Evolutionary conservation across 768 basidiomycete species (phyloP).

Genomic region (Gymnopilus dilepis): DNA sequence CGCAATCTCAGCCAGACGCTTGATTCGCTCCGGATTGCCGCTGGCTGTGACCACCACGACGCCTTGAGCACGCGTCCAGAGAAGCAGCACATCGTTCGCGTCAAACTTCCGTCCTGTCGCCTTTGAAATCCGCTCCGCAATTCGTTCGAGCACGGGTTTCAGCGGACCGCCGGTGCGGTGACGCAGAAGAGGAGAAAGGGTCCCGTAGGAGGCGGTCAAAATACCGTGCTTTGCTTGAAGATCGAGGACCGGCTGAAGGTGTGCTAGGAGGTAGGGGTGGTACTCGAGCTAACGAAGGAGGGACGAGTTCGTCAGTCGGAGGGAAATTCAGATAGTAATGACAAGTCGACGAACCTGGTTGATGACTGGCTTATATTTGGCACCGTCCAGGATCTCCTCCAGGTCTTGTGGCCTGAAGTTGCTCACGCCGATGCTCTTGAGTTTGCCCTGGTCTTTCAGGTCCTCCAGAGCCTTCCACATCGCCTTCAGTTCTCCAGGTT

Average conservation of each 20-base stretch:
- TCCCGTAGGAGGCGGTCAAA: slow-evolving; percentile 42
- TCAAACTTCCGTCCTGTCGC: slow-evolving; percentile 29
- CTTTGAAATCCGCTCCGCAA: slow-evolving; percentile 34
- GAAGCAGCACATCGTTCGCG: slow-evolving; percentile 30
- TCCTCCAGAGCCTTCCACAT: slow-evolving; percentile 60
- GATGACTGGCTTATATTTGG: slow-evolving; percentile 55
- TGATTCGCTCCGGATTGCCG: slow-evolving; percentile 36
- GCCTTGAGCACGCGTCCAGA: slow-evolving; percentile 40
- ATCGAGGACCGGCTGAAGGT: slow-evolving; percentile 39
- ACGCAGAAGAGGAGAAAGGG: slow-evolving; percentile 42
- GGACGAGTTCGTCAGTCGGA: background rate
- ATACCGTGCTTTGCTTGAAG: slow-evolving; percentile 43
- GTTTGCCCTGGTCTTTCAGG: slow-evolving; percentile 44
- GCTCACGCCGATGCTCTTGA: slow-evolving; percentile 55
- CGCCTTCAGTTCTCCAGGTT: slow-evolving; percentile 31
- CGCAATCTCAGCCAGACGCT: slow-evolving; percentile 34
- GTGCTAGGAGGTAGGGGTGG: slow-evolving; percentile 39
- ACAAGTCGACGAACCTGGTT: slow-evolving; percentile 46
- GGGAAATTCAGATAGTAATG: background rate
- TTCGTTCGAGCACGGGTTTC: slow-evolving; percentile 41
- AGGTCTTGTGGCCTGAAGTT: slow-evolving; percentile 55
- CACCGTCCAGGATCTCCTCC: slow-evolving; percentile 45
- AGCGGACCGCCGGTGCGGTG: slow-evolving; percentile 43
- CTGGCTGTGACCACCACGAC: slow-evolving; percentile 39
- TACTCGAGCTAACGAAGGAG: slow-evolving; percentile 36